Evolutionary conservation across 345 rosid genomes (phyloP).

Genomic region (Eucalyptus camaldulensis): DNA sequence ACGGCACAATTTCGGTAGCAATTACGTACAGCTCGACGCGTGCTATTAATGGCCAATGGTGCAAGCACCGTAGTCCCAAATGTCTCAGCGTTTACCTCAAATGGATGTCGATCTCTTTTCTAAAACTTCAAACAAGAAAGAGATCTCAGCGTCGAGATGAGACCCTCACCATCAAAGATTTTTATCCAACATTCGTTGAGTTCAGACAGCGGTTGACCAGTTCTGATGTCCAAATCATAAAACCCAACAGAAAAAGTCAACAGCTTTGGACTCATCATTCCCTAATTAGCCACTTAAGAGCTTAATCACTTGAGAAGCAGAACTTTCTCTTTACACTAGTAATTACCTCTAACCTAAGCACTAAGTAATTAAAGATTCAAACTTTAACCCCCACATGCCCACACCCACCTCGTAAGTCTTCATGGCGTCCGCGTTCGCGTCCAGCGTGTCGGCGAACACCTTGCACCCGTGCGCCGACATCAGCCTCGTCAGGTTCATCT

Average conservation of each 20-base stretch:
- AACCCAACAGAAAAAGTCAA: neutral
- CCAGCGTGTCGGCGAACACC: constrained; percentile 75
- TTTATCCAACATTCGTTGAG: neutral
- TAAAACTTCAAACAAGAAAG: neutral
- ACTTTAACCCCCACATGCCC: neutral
- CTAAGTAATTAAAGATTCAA: neutral
- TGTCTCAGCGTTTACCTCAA: neutral
- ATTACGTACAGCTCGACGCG: neutral
- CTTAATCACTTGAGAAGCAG: neutral
- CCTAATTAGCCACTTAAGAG: neutral
- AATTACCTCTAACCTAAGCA: neutral
- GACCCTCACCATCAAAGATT: neutral
- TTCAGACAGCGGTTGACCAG: neutral
- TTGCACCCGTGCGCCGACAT: constrained; percentile 98
- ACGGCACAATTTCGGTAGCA: neutral
- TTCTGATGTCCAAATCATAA: neutral
- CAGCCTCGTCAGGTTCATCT: constrained; percentile 56
- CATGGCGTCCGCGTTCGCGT: constrained; percentile 53
- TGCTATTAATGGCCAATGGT: neutral
- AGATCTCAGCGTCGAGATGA: neutral
- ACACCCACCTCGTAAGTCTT: constrained; percentile 49
- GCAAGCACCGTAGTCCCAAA: neutral
- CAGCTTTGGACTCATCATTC: neutral
- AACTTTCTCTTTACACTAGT: neutral
- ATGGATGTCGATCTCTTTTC: neutral